Percentiles rank a stretch among this genome's conserved stretches.
Evolutionary conservation across 1,284 basidiomycete species (phyloP).

Genomic region (Porodaedalea pini): DNA sequence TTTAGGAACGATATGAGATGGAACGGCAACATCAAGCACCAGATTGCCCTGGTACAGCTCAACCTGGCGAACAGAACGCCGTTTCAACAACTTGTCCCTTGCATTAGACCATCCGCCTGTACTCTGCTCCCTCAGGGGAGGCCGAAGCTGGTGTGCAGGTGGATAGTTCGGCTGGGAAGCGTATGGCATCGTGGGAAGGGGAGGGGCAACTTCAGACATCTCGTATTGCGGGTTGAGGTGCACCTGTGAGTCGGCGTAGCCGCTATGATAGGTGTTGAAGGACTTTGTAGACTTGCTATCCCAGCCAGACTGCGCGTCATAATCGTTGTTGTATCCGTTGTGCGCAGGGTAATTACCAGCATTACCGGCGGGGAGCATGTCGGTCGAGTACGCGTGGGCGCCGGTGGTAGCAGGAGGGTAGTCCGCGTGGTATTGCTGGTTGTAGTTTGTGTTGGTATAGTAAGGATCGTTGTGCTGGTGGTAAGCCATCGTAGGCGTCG

Average conservation of each 20-base stretch:
- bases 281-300: conserved; percentile 62
- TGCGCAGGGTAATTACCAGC: conserved; percentile 24
- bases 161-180: conserved; percentile 57
- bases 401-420: conserved; percentile 31
- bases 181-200: conserved; percentile 51
- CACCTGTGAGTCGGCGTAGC: conserved; percentile 62
- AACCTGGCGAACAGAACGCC: conserved; percentile 75
- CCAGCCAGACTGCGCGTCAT: conserved; percentile 43
- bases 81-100: conserved; percentile 73
- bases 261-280: conserved; percentile 47
- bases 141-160: conserved; percentile 43
- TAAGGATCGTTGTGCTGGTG: conserved; percentile 52
- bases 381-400: conserved; percentile 19
- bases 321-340: conserved; percentile 24
- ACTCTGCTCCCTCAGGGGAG: conserved; percentile 47
- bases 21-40: conserved; percentile 78
- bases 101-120: conserved; percentile 62
- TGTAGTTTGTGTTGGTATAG: conserved; percentile 31
- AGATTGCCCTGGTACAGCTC: conserved; percentile 81
- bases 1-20: conserved; percentile 71
- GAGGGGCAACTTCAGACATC: conserved; percentile 52
- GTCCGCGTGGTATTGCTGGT: conserved; percentile 14
- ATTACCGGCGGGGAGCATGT: conserved; percentile 16
- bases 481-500: conserved; percentile 48
- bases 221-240: conserved; percentile 63